Conservation (phyloP, 176 grass and related monocot species). For the Dendrocalamus sinicus region DNA sequence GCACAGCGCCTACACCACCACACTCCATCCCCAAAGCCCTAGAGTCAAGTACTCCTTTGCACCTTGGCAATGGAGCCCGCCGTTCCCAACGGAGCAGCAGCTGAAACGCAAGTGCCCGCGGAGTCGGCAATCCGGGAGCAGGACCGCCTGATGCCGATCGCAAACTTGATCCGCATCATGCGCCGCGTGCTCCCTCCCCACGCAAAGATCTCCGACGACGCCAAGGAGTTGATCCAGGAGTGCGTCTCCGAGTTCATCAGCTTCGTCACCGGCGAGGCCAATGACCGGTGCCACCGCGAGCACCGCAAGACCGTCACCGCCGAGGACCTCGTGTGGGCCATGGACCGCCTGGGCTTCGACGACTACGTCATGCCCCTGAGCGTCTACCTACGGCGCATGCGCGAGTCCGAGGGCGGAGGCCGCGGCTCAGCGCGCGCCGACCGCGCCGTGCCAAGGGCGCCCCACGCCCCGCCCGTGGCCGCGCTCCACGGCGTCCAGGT, state of each 20-base stretch:
- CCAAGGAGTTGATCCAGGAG: conserved; percentile 78
- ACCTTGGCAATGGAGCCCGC: neutral
- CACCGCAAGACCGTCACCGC: conserved; percentile 81
- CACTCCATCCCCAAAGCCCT: conserved; percentile 4
- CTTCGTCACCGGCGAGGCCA: conserved; percentile 80
- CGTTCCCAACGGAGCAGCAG: neutral
- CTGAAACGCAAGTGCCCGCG: neutral
- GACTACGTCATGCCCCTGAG: conserved; percentile 58
- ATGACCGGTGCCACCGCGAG: conserved; percentile 68
- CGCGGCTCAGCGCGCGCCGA: neutral
- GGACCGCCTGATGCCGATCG: conserved; percentile 68
- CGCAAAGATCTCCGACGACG: conserved; percentile 77
- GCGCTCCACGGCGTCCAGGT: neutral
- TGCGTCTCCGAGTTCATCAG: conserved; percentile 88
- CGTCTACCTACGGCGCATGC: conserved; percentile 53
- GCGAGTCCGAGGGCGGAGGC: conserved; percentile 45
- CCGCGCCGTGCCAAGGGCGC: neutral
- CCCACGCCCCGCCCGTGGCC: neutral
- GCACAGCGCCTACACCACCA: neutral
- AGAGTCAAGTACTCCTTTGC: neutral
- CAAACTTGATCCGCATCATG: conserved; percentile 82
- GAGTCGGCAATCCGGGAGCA: conserved; percentile 49
- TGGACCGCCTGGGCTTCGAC: conserved; percentile 72
- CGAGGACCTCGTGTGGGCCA: conserved; percentile 77
- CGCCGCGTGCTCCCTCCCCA: conserved; percentile 57